phyloP scores from a whole-genome alignment of 2,329 filamentous ascomycete genomes.

The Trichoderma atrobrunneum region DNA sequence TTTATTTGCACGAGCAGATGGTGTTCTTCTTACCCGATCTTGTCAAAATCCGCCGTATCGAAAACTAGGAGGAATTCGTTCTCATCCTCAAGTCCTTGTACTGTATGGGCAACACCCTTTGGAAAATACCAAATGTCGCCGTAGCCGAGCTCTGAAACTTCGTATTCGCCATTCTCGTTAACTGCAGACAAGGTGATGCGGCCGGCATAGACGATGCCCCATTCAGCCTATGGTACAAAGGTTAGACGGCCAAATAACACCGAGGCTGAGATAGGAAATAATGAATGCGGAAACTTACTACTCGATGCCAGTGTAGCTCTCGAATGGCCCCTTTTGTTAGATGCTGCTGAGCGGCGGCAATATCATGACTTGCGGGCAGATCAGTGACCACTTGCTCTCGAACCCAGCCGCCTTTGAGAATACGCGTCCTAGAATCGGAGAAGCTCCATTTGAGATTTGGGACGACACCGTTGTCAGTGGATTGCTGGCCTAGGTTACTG shows the following conservation, averaged over 20 bases:
- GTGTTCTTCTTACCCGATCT: slow-evolving; percentile 45
- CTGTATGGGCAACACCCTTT: slow-evolving; percentile 60
- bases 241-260: background rate
- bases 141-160: slow-evolving; percentile 53
- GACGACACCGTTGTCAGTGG: slow-evolving; percentile 61
- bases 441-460: slow-evolving; percentile 69
- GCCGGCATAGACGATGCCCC: slow-evolving; percentile 61
- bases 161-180: slow-evolving; percentile 57
- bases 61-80: slow-evolving; percentile 67
- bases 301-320: slow-evolving; percentile 65
- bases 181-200: slow-evolving; percentile 58
- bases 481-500: slow-evolving; percentile 58
- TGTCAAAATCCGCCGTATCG: slow-evolving; percentile 65
- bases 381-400: slow-evolving; percentile 66
- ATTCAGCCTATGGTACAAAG: slow-evolving; percentile 53
- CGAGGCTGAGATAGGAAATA: background rate
- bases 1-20: too few relatives aligned
- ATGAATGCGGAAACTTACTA: slow-evolving; percentile 43
- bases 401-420: slow-evolving; percentile 64
- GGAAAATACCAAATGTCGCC: slow-evolving; percentile 70
- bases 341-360: slow-evolving; percentile 67
- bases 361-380: slow-evolving; percentile 62
- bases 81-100: slow-evolving; percentile 63
- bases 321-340: slow-evolving; percentile 63
- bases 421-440: slow-evolving; percentile 62